Evolutionary conservation across 2,329 filamentous ascomycete genomes (phyloP).

Genomic region (Pseudopithomyces maydicus): DNA sequence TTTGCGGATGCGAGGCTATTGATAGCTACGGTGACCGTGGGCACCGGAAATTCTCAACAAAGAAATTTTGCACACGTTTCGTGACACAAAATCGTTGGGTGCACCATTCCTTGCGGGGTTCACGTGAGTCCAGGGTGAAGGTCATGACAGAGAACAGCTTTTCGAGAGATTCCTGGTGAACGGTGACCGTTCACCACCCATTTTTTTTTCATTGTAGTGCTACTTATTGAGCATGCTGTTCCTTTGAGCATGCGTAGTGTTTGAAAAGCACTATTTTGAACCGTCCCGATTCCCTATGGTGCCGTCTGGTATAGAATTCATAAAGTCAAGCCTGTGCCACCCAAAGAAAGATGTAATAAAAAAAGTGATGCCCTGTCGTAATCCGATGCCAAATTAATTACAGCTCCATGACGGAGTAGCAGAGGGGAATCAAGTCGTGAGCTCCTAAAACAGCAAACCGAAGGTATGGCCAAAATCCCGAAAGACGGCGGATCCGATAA

Average conservation of each 20-base stretch:
- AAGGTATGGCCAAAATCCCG: slow-evolving; percentile 3
- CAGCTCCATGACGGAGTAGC: slow-evolving; percentile 35
- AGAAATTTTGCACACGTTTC: not conserved
- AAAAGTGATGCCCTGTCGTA: slow-evolving; percentile 32
- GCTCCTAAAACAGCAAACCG: slow-evolving; percentile 23
- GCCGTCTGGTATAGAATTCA: slow-evolving; percentile 13
- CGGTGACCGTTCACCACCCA: not conserved
- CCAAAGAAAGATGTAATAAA: slow-evolving; percentile 25
- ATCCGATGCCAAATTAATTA: slow-evolving; percentile 46
- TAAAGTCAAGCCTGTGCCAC: slow-evolving; percentile 24
- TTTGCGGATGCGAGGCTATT: not conserved
- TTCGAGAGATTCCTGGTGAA: not conserved
- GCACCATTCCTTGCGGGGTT: too few species aligned
- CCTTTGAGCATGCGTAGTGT: not conserved
- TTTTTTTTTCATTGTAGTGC: slow-evolving; percentile 11
- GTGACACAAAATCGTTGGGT: not conserved
- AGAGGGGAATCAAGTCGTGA: slow-evolving; percentile 31
- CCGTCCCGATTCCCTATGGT: slow-evolving; percentile 8
- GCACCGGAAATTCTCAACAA: not conserved
- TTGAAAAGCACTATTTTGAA: slow-evolving; percentile 6
- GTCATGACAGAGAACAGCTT: not conserved
- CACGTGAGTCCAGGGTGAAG: too few species aligned
- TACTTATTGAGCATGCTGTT: slow-evolving; percentile 2
- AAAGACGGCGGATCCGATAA: not conserved
- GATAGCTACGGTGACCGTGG: not conserved